Percentiles rank a stretch among this genome's conserved stretches.
Conservation (phyloP, 331 rosid genomes). For the Quercus lobata region DNA sequence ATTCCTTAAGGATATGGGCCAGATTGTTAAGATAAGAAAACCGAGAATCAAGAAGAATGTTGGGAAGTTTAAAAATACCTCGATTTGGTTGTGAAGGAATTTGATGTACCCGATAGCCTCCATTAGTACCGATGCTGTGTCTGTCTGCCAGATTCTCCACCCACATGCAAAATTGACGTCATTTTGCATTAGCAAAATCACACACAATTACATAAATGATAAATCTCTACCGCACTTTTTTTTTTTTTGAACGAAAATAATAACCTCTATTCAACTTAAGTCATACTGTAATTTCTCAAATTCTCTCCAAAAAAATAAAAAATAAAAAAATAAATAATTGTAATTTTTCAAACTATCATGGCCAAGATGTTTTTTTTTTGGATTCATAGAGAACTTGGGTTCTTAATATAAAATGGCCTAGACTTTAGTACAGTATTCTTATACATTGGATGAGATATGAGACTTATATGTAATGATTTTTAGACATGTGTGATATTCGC, state of each 20-base stretch:
- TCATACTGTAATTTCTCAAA: neutral
- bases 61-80: slow-evolving; percentile 40
- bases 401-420: too few relatives aligned
- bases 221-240: neutral
- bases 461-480: too few relatives aligned
- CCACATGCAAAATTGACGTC: slow-evolving; percentile 13
- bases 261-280: neutral
- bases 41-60: neutral
- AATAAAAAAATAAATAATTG: too few relatives aligned
- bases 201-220: neutral
- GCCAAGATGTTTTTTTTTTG: neutral
- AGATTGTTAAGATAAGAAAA: neutral
- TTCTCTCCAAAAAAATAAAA: too few relatives aligned
- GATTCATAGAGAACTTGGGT: too few relatives aligned
- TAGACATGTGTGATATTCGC: too few relatives aligned
- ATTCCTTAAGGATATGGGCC: neutral
- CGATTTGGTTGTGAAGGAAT: slow-evolving; percentile 93
- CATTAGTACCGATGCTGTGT: slow-evolving; percentile 95
- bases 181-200: neutral
- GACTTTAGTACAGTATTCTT: too few relatives aligned
- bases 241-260: neutral
- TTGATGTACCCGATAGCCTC: slow-evolving; percentile 95
- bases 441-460: too few relatives aligned
- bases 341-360: too few relatives aligned
- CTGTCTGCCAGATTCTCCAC: slow-evolving; percentile 62